Evolutionary conservation across 2,329 filamentous ascomycete species (phyloP).

Genomic region (Alternaria alternata): DNA sequence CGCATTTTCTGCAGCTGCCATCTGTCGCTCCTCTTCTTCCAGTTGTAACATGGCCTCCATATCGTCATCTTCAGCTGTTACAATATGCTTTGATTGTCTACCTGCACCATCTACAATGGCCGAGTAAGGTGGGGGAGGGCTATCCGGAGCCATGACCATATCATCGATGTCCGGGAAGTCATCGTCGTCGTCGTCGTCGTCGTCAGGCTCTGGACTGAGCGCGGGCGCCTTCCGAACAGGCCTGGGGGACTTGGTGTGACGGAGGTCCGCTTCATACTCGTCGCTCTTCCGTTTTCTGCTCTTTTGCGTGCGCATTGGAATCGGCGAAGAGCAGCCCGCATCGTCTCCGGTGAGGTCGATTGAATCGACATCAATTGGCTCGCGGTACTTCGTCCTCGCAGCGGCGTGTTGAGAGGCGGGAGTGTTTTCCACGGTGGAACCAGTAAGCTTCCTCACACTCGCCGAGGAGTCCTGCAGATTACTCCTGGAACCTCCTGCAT

Average conservation of each 20-base stretch:
- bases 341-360: conserved; percentile 50
- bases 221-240: conserved; percentile 19
- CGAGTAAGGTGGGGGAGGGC: conserved; percentile 55
- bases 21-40: conserved; percentile 25
- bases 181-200: conserved; percentile 41
- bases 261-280: conserved; percentile 48
- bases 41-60: conserved; percentile 21
- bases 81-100: not conserved
- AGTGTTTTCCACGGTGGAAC: conserved; percentile 10
- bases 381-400: conserved; percentile 16
- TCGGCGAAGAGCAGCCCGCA: conserved; percentile 27
- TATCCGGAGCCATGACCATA: conserved; percentile 31
- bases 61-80: conserved; percentile 13
- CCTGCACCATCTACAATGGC: conserved; percentile 41
- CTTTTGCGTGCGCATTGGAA: conserved; percentile 24
- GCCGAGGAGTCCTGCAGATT: conserved; percentile 5
- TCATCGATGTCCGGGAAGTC: conserved; percentile 53
- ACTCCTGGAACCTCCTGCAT: not conserved
- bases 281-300: conserved; percentile 58
- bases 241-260: conserved; percentile 26
- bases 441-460: conserved; percentile 5
- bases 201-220: conserved; percentile 24
- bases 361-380: conserved; percentile 38
- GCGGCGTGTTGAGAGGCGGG: conserved; percentile 12
- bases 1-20: conserved; percentile 12